phyloP scores from a whole-genome alignment of 2,329 filamentous ascomycete species.

The Zymoseptoria crescenta region DNA sequence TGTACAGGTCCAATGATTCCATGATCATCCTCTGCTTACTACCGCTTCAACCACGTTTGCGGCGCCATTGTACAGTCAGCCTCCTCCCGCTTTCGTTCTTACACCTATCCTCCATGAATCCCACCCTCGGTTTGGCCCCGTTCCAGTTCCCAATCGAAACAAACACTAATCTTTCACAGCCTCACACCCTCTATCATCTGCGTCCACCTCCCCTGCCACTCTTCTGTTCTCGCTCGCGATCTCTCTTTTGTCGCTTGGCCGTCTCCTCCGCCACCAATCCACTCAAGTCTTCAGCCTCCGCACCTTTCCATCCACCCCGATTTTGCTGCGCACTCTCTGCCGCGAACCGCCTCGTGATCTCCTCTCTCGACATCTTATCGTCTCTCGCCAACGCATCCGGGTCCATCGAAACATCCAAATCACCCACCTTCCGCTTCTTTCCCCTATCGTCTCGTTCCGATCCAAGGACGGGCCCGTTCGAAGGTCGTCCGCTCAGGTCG shows the following conservation, averaged over 20 bases:
- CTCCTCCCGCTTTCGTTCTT: background rate
- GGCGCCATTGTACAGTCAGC: background rate
- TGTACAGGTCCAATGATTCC: background rate
- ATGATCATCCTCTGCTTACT: background rate
- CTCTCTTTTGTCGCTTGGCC: conserved; percentile 80
- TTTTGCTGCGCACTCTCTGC: conserved; percentile 54
- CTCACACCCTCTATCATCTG: conserved; percentile 1
- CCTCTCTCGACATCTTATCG: conserved; percentile 77
- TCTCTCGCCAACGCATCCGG: conserved; percentile 67
- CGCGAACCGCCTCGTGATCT: conserved; percentile 73
- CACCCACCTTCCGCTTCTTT: conserved; percentile 84
- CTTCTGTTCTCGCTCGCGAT: conserved; percentile 56
- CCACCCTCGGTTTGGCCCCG: no score
- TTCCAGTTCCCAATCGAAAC: no score
- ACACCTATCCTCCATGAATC: background rate
- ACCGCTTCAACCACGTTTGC: background rate
- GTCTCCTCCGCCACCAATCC: conserved; percentile 95
- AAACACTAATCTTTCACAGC: no score
- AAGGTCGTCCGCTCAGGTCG: conserved; percentile 59
- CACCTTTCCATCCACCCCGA: conserved; percentile 54
- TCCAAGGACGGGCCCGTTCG: conserved; percentile 65
- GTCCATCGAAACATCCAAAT: conserved; percentile 88
- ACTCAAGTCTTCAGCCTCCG: conserved; percentile 78
- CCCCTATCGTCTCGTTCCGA: conserved; percentile 68
- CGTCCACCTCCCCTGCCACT: conserved; percentile 47